These are phyloP conservation scores for Reutealis trisperma DNA, from an alignment of 345 rosid genomes.

Conservation along the genomic window DNA sequence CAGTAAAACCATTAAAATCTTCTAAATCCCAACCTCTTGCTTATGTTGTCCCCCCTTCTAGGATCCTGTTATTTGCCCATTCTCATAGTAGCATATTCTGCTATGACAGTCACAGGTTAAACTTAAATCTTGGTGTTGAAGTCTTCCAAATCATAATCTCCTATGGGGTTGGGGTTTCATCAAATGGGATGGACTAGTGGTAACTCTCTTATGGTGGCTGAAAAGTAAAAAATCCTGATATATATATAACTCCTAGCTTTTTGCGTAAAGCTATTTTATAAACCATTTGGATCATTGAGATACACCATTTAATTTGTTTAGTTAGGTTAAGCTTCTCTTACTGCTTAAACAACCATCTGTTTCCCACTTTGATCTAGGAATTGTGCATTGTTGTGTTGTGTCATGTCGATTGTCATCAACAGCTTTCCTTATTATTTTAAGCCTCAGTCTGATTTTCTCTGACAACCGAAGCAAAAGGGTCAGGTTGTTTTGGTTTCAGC, in stretches of 20 bases:
- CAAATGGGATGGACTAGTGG: not conserved
- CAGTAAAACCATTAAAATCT: not conserved
- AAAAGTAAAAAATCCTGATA: not conserved
- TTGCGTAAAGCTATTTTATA: not conserved
- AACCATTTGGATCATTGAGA: not conserved
- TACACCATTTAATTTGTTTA: not conserved
- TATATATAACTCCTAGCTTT: not conserved
- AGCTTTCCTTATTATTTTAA: not conserved
- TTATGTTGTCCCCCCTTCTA: too few relatives aligned
- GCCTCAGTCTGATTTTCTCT: not conserved
- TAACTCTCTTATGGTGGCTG: not conserved
- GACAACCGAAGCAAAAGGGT: not conserved
- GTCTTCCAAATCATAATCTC: too few relatives aligned
- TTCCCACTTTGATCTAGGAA: not conserved
- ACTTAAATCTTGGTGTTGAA: not conserved
- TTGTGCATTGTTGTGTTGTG: not conserved
- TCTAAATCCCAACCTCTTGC: not conserved
- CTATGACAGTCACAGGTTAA: not conserved
- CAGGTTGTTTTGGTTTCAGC: not conserved
- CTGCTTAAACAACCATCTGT: too few relatives aligned
- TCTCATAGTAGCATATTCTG: too few relatives aligned
- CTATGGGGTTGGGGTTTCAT: not conserved
- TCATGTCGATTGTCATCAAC: not conserved
- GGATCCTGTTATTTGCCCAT: not conserved
- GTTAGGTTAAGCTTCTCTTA: not conserved